These are phyloP conservation scores for Penicillium sp. DNA, from an alignment of 2,329 filamentous ascomycete species.

Conservation along the genomic window DNA sequence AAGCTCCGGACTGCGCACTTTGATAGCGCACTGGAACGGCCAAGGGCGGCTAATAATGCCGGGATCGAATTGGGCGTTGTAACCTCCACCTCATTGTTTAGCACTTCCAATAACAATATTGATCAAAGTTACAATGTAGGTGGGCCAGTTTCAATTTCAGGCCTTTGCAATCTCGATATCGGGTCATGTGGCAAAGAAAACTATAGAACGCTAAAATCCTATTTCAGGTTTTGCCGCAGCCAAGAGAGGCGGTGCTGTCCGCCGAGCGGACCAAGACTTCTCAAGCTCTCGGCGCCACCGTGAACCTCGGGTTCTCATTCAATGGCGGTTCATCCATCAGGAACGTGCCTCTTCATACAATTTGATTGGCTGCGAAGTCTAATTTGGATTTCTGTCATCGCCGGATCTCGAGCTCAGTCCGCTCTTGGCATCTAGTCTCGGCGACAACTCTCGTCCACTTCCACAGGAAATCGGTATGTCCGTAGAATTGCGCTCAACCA, in stretches of 20 bases:
- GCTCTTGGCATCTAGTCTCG: constrained; percentile 10
- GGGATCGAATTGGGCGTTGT: constrained; percentile 35
- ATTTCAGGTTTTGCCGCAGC: not conserved
- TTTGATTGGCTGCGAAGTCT: not conserved
- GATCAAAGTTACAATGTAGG: too few relatives aligned
- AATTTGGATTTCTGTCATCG: not conserved
- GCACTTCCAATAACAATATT: too few relatives aligned
- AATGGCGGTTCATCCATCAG: constrained; percentile 1
- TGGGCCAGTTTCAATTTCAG: too few relatives aligned
- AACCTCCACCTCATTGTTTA: constrained; percentile 22
- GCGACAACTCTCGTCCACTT: not conserved
- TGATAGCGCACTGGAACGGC: constrained; percentile 34
- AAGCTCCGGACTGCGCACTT: constrained; percentile 32
- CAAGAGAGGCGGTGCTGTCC: not conserved
- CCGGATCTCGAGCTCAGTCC: constrained; percentile 2
- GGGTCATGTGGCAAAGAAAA: too few relatives aligned
- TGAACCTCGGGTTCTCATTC: not conserved
- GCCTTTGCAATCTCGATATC: too few relatives aligned
- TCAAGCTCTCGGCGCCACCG: constrained; percentile 6
- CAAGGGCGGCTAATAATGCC: constrained; percentile 35
- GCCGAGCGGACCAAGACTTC: constrained; percentile 6
- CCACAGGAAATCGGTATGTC: not conserved
- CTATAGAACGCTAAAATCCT: too few relatives aligned
- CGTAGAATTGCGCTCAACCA: not conserved
- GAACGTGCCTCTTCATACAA: constrained; percentile 1